phyloP scores from a whole-genome alignment of 169 alveolate species.

The Cryptosporidium meleagridis region DNA sequence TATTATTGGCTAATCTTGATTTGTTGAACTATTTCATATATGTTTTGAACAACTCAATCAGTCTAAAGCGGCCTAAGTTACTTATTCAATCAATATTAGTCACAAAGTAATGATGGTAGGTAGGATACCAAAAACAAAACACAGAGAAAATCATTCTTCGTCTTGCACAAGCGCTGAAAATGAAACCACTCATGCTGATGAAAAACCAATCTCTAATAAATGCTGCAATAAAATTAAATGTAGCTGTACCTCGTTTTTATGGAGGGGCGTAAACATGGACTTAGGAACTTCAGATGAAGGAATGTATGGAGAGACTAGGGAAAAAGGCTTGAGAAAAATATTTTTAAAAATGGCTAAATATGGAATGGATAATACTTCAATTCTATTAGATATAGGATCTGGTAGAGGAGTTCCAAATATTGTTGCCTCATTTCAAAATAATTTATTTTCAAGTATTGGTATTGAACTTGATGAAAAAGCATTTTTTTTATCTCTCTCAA shows the following conservation, averaged over 20 bases:
- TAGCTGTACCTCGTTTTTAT: slow-evolving; percentile 76
- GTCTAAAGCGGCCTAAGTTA: neutral
- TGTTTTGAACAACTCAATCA: too few relatives aligned
- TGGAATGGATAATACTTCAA: slow-evolving; percentile 84
- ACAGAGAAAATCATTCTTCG: neutral
- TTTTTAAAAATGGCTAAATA: slow-evolving; percentile 80
- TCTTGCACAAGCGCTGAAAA: neutral
- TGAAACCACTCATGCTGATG: neutral
- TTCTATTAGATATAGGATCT: slow-evolving; percentile 85
- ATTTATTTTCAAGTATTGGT: slow-evolving; percentile 80
- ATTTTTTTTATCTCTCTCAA: slow-evolving; percentile 68
- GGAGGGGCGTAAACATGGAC: slow-evolving; percentile 78
- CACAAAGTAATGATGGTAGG: neutral
- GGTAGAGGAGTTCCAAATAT: slow-evolving; percentile 88
- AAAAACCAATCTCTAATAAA: neutral
- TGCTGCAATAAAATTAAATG: slow-evolving; percentile 41
- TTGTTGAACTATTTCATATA: neutral
- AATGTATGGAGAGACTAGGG: slow-evolving; percentile 88
- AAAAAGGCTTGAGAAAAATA: slow-evolving; percentile 78
- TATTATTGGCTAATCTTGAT: neutral
- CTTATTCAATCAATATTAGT: neutral
- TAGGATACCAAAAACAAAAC: neutral
- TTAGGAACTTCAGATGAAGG: slow-evolving; percentile 87
- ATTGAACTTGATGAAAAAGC: slow-evolving; percentile 76
- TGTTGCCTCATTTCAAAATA: slow-evolving; percentile 76